Percentiles rank a stretch among this genome's conserved stretches.
Evolutionary conservation across 257 asterid genomes (phyloP).

Genomic region (Paraleonurus japonicus): DNA sequence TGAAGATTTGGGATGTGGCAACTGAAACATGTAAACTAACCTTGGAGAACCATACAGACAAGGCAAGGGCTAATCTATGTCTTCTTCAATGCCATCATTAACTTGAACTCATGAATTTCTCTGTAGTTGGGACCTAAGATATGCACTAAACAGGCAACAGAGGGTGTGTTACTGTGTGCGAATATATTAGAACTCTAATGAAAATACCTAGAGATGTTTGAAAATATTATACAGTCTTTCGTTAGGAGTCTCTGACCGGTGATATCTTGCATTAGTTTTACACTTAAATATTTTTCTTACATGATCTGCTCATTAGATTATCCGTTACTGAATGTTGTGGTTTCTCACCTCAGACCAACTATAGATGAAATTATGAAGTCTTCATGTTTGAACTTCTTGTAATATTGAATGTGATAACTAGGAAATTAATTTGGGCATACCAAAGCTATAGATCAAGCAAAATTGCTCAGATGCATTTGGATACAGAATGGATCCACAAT

Average conservation of each 20-base stretch:
- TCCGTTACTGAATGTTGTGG: background rate
- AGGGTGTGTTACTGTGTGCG: background rate
- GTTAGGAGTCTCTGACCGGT: background rate
- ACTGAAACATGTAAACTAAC: constrained; percentile 70
- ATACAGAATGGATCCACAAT: background rate
- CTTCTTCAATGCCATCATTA: constrained; percentile 5
- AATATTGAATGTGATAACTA: background rate
- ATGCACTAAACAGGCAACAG: background rate
- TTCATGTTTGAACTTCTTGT: background rate
- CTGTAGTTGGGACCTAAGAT: background rate
- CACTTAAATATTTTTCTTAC: background rate
- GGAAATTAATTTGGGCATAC: background rate
- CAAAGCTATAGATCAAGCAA: background rate
- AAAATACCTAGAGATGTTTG: background rate
- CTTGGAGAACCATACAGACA: constrained; percentile 81
- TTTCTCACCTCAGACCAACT: background rate
- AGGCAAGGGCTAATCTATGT: constrained; percentile 45
- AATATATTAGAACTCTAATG: background rate
- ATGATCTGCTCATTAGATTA: background rate
- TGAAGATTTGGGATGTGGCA: constrained; percentile 85
- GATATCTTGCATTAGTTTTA: background rate
- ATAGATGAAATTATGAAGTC: background rate
- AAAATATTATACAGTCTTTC: too few relatives aligned
- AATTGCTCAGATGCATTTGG: background rate
- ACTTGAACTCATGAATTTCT: background rate